A percentile compares a stretch with the other conserved stretches of the same genome.
These are phyloP conservation scores for Candida suzukii DNA, from an alignment of 805 yeast genomes.

Conservation along the genomic window DNA sequence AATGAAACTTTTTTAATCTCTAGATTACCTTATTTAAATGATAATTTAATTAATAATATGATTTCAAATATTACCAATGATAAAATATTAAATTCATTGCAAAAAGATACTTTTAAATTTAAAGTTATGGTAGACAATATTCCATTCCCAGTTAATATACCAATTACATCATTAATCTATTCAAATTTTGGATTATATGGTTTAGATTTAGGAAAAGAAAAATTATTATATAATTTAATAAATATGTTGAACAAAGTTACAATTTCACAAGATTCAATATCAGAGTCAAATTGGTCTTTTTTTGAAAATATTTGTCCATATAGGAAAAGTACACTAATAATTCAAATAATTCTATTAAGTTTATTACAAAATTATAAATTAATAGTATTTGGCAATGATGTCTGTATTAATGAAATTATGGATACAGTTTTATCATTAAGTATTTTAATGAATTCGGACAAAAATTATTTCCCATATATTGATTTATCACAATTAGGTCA, in stretches of 20 bases:
- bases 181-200: constrained; percentile 23
- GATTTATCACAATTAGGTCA: constrained; percentile 54
- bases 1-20: constrained; percentile 15
- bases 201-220: constrained; percentile 22
- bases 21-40: constrained; percentile 6
- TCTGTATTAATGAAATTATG: constrained; percentile 38
- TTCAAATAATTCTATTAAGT: constrained; percentile 41
- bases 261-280: neutral
- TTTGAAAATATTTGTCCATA: constrained; percentile 5
- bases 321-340: constrained; percentile 29
- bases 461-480: constrained; percentile 44
- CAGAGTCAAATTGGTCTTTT: neutral
- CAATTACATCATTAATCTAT: constrained; percentile 19
- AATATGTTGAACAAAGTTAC: constrained; percentile 2
- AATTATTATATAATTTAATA: constrained; percentile 14
- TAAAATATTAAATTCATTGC: neutral
- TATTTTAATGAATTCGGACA: constrained; percentile 33
- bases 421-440: constrained; percentile 36
- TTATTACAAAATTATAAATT: constrained; percentile 40
- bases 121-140: constrained; percentile 12
- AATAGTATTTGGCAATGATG: constrained; percentile 29
- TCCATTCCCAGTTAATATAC: constrained; percentile 22
- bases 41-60: neutral
- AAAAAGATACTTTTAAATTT: constrained; percentile 11
- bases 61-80: neutral